Evolutionary conservation across 2,329 filamentous ascomycete species (phyloP).

Genomic region (Lachnellula subtilissima): DNA sequence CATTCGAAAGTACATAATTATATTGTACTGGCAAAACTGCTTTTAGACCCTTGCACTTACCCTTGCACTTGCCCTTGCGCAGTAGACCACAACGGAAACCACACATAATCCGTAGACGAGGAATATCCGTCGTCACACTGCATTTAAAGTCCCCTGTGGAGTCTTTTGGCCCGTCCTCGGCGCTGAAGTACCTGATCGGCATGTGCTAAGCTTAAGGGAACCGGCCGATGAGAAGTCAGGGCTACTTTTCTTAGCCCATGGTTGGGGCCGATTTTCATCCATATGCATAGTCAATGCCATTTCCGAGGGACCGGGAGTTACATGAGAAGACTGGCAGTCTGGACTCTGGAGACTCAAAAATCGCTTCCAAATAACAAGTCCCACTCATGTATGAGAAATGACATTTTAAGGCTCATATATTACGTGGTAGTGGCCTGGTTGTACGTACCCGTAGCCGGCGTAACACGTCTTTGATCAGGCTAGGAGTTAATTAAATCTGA

Average conservation of each 20-base stretch:
- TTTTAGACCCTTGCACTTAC: neutral
- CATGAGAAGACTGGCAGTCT: neutral
- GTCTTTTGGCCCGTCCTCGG: constrained; percentile 4
- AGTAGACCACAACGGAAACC: neutral
- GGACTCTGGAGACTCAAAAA: neutral
- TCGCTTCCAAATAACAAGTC: too few species aligned
- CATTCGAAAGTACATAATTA: neutral
- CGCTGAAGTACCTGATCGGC: constrained; percentile 3
- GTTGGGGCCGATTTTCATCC: constrained; percentile 22
- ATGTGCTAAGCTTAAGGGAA: neutral
- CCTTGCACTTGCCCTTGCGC: neutral
- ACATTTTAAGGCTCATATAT: neutral
- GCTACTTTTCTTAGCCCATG: neutral
- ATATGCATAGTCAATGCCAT: neutral
- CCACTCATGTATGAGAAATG: neutral
- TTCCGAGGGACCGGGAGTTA: neutral
- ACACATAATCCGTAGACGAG: neutral
- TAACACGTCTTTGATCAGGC: too few species aligned
- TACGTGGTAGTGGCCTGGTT: too few species aligned
- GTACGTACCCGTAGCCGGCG: too few species aligned
- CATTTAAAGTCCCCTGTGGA: constrained; percentile 3
- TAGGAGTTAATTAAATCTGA: too few species aligned
- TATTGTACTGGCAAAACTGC: neutral
- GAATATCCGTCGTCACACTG: constrained; percentile 12
- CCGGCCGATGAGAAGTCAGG: neutral